Conservation (phyloP, 306 rosid genomes). For the Vigna hirtella region DNA sequence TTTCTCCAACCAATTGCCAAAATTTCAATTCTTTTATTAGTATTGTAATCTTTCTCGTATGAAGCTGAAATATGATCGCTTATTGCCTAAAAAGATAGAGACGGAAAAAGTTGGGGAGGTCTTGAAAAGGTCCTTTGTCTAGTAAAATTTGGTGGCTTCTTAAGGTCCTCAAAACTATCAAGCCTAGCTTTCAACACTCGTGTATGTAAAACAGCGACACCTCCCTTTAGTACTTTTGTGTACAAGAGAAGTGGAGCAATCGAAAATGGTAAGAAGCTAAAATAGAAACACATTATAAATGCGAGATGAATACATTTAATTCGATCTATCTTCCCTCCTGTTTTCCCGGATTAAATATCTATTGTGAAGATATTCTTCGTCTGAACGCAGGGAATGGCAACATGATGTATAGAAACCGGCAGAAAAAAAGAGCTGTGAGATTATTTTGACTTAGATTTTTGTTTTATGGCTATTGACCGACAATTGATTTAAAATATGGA, state of each 20-base stretch:
- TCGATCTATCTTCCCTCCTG: neutral
- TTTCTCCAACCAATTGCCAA: too few relatives aligned
- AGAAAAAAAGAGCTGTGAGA: conserved; percentile 20
- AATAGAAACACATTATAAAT: neutral
- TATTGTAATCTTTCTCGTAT: neutral
- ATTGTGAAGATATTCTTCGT: conserved; percentile 10
- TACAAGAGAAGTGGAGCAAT: conserved; percentile 12
- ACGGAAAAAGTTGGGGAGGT: conserved; percentile 1
- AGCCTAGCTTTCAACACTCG: neutral
- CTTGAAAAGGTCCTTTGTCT: conserved; percentile 37
- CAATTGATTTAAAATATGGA: conserved; percentile 26
- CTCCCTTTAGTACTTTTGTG: neutral
- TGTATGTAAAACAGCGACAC: conserved; percentile 7
- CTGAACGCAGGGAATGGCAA: conserved; percentile 40
- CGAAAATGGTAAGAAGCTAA: neutral
- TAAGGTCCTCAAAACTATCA: conserved; percentile 15
- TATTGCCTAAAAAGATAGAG: neutral
- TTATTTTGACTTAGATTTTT: conserved; percentile 44
- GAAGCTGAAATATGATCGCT: neutral
- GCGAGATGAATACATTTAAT: neutral
- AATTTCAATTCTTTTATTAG: too few relatives aligned
- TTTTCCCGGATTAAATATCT: neutral
- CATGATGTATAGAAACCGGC: conserved; percentile 42
- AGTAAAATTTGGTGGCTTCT: conserved; percentile 33
- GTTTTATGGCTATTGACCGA: conserved; percentile 42